Conservation (phyloP, 805 yeast species). For the Nakazawaea wyomingensis region DNA sequence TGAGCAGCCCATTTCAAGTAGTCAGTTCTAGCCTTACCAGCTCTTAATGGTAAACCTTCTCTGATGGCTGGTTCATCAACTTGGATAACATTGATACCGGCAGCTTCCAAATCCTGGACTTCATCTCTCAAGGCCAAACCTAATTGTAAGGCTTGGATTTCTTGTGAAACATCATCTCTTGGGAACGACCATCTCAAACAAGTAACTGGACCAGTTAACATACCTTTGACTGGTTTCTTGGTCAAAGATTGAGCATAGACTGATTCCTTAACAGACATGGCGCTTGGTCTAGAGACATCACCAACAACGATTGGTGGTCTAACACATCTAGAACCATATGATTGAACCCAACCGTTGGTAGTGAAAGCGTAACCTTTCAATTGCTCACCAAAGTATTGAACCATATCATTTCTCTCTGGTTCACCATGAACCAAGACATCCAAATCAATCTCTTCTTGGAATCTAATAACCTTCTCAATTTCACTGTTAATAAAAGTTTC, state of each 20-base stretch:
- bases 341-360: constrained; percentile 99
- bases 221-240: constrained; percentile 97
- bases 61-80: constrained; percentile 99
- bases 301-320: constrained; percentile 99
- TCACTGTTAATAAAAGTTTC: constrained; percentile 95
- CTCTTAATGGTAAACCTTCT: constrained; percentile 99
- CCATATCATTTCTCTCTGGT: constrained; percentile 99
- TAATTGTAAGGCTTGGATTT: constrained; percentile 93
- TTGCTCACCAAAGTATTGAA: constrained; percentile 99
- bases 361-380: constrained; percentile 98
- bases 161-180: constrained; percentile 93
- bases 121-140: constrained; percentile 98
- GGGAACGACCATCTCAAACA: constrained; percentile 99
- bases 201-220: constrained; percentile 99
- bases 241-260: constrained; percentile 98
- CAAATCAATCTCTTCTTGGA: constrained; percentile 98
- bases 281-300: constrained; percentile 96
- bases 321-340: constrained; percentile 99
- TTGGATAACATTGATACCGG: constrained; percentile 96
- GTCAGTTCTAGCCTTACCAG: constrained; percentile 92
- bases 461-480: constrained; percentile 91
- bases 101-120: constrained; percentile 96
- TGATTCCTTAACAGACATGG: constrained; percentile 99
- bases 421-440: constrained; percentile 99
- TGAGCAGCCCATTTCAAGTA: constrained; percentile 99